A percentile compares a stretch with the other conserved stretches of the same genome.
Conservation (phyloP, 768 basidiomycete genomes). For the Artomyces pyxidatus region DNA sequence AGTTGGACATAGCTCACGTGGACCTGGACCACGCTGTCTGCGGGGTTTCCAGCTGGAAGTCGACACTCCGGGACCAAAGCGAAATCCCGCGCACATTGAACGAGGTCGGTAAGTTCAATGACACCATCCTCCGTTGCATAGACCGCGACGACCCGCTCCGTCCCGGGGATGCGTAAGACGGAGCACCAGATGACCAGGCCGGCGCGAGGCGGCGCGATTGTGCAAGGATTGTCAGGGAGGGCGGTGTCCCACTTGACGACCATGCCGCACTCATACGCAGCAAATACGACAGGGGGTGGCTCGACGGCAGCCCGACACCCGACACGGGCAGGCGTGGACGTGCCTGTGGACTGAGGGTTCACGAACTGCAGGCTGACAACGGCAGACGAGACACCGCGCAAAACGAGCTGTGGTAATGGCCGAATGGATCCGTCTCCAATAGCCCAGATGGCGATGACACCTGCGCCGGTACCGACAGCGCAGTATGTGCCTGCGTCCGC, state of each 20-base stretch:
- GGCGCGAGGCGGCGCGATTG: slow-evolving; percentile 36
- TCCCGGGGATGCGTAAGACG: slow-evolving; percentile 39
- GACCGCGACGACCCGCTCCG: slow-evolving; percentile 41
- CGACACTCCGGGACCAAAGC: slow-evolving; percentile 37
- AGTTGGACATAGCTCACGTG: slow-evolving; percentile 47
- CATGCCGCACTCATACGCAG: slow-evolving; percentile 48
- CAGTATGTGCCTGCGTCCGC: slow-evolving; percentile 52
- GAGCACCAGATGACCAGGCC: slow-evolving; percentile 38
- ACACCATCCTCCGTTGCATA: slow-evolving; percentile 62
- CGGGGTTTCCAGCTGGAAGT: slow-evolving; percentile 50
- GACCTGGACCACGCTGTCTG: slow-evolving; percentile 44
- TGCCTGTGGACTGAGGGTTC: slow-evolving; percentile 10
- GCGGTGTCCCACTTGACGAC: slow-evolving; percentile 46
- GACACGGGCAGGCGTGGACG: slow-evolving; percentile 16
- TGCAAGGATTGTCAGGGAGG: slow-evolving; percentile 20
- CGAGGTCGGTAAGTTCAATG: slow-evolving; percentile 51
- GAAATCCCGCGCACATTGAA: slow-evolving; percentile 25
- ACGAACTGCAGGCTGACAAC: slow-evolving; percentile 43
- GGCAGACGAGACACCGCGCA: slow-evolving; percentile 38
- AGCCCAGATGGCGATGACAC: slow-evolving; percentile 58
- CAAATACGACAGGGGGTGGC: slow-evolving; percentile 16
- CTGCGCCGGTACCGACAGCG: slow-evolving; percentile 66
- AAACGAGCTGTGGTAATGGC: slow-evolving; percentile 32
- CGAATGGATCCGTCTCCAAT: slow-evolving; percentile 33
- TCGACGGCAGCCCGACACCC: slow-evolving; percentile 15